Conservation (phyloP, 257 asterid genomes). For the Petrea volubilis region DNA sequence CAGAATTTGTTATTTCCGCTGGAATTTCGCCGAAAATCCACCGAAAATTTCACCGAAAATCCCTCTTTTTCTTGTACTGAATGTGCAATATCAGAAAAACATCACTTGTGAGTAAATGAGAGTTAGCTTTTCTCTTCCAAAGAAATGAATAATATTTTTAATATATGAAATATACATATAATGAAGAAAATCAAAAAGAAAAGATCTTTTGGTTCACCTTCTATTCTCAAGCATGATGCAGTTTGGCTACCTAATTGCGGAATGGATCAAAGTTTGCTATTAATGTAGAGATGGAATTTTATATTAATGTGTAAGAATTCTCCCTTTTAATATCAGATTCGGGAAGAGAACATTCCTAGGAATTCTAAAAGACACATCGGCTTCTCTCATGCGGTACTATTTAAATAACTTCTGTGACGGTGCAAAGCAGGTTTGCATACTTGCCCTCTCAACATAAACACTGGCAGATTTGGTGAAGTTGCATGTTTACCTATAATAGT, state of each 20-base stretch:
- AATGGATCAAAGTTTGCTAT: neutral
- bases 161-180: no score
- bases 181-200: no score
- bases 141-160: no score
- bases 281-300: neutral
- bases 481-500: slow-evolving; percentile 7
- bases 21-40: no score
- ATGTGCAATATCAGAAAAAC: no score
- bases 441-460: slow-evolving; percentile 5
- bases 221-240: neutral
- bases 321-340: slow-evolving; percentile 37
- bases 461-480: neutral
- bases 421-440: slow-evolving; percentile 73
- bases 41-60: no score
- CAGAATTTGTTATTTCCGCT: no score
- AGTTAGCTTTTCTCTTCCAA: no score
- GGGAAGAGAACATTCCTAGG: slow-evolving; percentile 86
- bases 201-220: neutral
- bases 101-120: no score
- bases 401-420: slow-evolving; percentile 92
- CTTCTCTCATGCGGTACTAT: slow-evolving; percentile 83
- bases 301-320: neutral
- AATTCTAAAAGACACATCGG: slow-evolving; percentile 64
- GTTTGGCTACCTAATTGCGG: neutral
- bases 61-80: no score